A percentile compares a stretch with the other conserved stretches of the same genome.
phyloP scores from a whole-genome alignment of 2,329 filamentous ascomycete genomes.

The Capronia coronata region DNA sequence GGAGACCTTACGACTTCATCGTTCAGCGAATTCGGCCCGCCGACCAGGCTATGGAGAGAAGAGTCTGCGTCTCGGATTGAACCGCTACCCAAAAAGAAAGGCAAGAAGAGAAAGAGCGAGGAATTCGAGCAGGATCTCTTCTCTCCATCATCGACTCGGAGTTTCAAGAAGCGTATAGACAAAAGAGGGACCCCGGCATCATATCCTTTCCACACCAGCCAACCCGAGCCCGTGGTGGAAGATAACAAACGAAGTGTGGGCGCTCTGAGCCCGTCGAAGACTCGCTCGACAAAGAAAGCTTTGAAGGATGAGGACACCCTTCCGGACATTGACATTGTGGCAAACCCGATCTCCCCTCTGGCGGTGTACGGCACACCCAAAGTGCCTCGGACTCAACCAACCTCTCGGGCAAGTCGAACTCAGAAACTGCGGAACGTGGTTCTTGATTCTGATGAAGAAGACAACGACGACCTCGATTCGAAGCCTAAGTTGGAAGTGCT shows the following conservation, averaged over 20 bases:
- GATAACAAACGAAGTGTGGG: background rate
- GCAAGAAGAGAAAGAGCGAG: conserved; percentile 46
- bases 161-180: conserved; percentile 8
- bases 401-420: background rate
- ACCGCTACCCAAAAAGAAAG: conserved; percentile 34
- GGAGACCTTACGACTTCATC: conserved; percentile 36
- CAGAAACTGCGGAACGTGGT: conserved; percentile 7
- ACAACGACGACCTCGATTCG: background rate
- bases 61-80: conserved; percentile 37
- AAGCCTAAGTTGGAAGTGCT: background rate
- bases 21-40: conserved; percentile 38
- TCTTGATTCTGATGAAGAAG: conserved; percentile 22
- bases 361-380: background rate
- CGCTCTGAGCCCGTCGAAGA: conserved; percentile 2
- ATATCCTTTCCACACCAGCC: conserved; percentile 5
- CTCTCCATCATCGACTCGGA: conserved; percentile 11
- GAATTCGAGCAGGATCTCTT: conserved; percentile 33
- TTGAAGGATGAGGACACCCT: background rate
- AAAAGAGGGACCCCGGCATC: background rate
- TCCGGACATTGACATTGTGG: background rate
- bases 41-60: conserved; percentile 41
- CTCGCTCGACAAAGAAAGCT: background rate
- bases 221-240: background rate
- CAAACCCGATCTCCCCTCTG: conserved; percentile 3
- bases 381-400: background rate